Percentiles rank a stretch among this genome's conserved stretches.
Conservation (phyloP, 257 asterid species). For the Jaltomata sinuosa region DNA sequence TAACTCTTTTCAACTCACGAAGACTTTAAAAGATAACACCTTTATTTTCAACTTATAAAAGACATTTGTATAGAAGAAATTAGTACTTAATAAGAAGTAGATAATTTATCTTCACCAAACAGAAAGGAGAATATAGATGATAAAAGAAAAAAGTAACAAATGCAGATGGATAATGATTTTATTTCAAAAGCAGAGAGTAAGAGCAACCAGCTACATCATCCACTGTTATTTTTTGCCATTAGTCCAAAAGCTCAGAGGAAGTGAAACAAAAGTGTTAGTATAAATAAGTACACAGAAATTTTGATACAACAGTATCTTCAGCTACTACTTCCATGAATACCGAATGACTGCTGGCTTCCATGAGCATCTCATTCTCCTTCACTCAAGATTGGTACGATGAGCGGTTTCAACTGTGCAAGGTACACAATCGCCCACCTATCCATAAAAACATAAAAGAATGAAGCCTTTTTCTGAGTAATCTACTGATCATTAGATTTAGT, state of each 20-base stretch:
- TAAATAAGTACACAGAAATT: not conserved
- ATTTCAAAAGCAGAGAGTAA: not conserved
- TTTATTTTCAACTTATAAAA: not conserved
- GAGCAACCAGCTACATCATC: not conserved
- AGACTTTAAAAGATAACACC: not conserved
- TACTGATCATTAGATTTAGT: not conserved
- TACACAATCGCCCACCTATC: constrained; percentile 1
- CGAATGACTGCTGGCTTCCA: not conserved
- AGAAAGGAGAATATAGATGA: not conserved
- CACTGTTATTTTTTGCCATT: not conserved
- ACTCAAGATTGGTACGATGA: not conserved
- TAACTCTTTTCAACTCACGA: too few relatives aligned
- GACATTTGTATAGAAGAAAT: not conserved
- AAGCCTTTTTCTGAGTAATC: not conserved
- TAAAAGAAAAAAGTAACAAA: not conserved
- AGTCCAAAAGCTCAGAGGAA: not conserved
- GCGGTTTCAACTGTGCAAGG: constrained; percentile 1
- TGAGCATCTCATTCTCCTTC: not conserved
- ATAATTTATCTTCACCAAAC: not conserved
- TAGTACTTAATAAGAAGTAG: not conserved
- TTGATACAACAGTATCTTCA: not conserved
- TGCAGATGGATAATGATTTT: not conserved
- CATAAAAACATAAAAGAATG: not conserved
- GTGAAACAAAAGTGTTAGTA: not conserved
- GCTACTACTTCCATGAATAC: not conserved